phyloP scores from a whole-genome alignment of 2,329 filamentous ascomycete genomes.

The Penicillium oxalicum region DNA sequence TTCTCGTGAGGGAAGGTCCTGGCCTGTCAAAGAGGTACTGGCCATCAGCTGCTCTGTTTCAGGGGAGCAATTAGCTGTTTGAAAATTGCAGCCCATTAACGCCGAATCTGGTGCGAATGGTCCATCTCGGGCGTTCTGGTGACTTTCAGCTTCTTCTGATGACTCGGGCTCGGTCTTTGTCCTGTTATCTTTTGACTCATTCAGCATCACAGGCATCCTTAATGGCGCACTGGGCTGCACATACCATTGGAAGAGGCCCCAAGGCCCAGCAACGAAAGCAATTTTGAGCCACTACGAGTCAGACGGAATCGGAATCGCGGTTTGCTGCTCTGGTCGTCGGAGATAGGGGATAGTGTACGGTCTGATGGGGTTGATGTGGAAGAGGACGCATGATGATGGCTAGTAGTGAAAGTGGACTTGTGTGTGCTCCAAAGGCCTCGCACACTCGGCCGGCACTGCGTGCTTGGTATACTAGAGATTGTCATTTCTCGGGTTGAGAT shows the following conservation, averaged over 20 bases:
- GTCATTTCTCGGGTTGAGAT: slow-evolving; percentile 15
- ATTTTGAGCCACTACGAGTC: slow-evolving; percentile 32
- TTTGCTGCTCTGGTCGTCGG: slow-evolving; percentile 11
- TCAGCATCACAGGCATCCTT: not conserved
- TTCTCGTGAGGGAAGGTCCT: not conserved
- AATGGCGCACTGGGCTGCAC: not conserved
- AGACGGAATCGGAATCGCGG: slow-evolving; percentile 28
- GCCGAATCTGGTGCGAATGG: not conserved
- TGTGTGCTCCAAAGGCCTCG: slow-evolving; percentile 21
- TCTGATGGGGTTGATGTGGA: slow-evolving; percentile 23
- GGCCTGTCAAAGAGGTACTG: not conserved
- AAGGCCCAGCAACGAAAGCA: slow-evolving; percentile 33
- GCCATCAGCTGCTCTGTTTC: slow-evolving; percentile 6
- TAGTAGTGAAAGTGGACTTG: slow-evolving; percentile 14
- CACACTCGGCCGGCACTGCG: slow-evolving; percentile 19
- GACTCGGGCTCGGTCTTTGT: slow-evolving; percentile 10
- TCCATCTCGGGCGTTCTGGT: not conserved
- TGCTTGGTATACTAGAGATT: slow-evolving; percentile 13
- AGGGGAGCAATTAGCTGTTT: not conserved
- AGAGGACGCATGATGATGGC: slow-evolving; percentile 10
- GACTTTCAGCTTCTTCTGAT: slow-evolving; percentile 2
- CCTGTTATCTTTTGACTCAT: slow-evolving; percentile 12
- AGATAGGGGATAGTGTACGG: slow-evolving; percentile 19
- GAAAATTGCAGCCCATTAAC: not conserved
- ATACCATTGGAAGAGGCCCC: slow-evolving; percentile 24